Percentiles rank a stretch among this genome's conserved stretches.
Evolutionary conservation across 805 yeast species (phyloP).

Genomic region (Kazachstania africana): DNA sequence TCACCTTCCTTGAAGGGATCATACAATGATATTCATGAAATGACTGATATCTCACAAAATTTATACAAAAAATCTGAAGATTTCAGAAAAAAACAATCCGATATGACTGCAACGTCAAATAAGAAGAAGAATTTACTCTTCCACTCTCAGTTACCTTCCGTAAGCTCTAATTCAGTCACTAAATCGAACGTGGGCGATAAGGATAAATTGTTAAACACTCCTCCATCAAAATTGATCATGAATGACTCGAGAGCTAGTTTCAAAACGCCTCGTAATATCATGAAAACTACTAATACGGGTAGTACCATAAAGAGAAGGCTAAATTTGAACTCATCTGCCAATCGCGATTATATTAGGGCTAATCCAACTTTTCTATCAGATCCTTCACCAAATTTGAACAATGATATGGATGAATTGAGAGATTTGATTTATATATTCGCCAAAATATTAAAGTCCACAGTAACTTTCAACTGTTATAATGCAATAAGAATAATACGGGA

Average conservation of each 20-base stretch:
- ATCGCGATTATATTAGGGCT: neutral
- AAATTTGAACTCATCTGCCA: neutral
- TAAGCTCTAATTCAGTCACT: slow-evolving; percentile 7
- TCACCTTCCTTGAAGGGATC: neutral
- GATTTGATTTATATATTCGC: slow-evolving; percentile 9
- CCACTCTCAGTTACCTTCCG: no score
- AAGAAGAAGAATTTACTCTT: no score
- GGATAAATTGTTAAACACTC: slow-evolving; percentile 14
- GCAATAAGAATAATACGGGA: slow-evolving; percentile 57
- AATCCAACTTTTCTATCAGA: neutral
- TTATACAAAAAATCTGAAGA: neutral
- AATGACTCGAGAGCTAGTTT: slow-evolving; percentile 9
- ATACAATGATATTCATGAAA: neutral
- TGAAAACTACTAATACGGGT: neutral
- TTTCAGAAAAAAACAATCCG: neutral
- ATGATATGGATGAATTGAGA: no score
- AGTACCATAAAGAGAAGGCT: slow-evolving; percentile 3
- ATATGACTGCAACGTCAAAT: neutral
- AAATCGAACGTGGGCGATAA: slow-evolving; percentile 5
- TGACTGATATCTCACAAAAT: neutral
- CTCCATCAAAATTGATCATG: slow-evolving; percentile 18
- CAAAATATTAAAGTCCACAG: slow-evolving; percentile 10
- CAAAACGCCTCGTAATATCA: slow-evolving; percentile 14
- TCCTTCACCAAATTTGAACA: neutral
- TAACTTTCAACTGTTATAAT: slow-evolving; percentile 61